phyloP scores from a whole-genome alignment of 2,329 filamentous ascomycete species.

The Aureobasidium sp. region DNA sequence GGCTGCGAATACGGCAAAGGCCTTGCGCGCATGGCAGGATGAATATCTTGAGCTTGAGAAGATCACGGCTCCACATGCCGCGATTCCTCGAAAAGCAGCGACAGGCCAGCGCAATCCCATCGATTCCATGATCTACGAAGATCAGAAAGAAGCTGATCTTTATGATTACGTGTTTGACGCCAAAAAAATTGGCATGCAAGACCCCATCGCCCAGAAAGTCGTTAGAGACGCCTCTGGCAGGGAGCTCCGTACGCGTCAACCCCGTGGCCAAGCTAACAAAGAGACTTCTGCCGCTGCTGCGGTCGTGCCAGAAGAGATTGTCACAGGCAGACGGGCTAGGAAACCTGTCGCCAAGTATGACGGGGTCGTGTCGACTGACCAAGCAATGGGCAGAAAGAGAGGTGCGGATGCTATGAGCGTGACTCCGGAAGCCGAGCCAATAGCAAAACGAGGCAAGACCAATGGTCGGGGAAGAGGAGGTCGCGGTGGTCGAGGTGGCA shows the following conservation, averaged over 20 bases:
- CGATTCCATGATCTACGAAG: constrained; percentile 46
- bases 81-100: constrained; percentile 46
- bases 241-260: constrained; percentile 40
- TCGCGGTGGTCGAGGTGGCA: constrained; percentile 14
- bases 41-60: constrained; percentile 52
- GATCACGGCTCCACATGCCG: constrained; percentile 45
- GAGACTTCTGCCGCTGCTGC: constrained; percentile 27
- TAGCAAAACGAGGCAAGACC: constrained; percentile 11
- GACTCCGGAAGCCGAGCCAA: constrained; percentile 18
- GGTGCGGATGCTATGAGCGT: constrained; percentile 17
- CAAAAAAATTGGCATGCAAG: constrained; percentile 46
- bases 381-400: constrained; percentile 15
- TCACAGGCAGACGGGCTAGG: constrained; percentile 16
- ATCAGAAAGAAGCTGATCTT: constrained; percentile 53
- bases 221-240: constrained; percentile 40
- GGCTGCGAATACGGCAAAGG: constrained; percentile 47
- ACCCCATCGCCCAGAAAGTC: constrained; percentile 49
- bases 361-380: constrained; percentile 15
- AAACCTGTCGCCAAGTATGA: constrained; percentile 20
- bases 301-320: constrained; percentile 19
- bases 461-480: constrained; percentile 14
- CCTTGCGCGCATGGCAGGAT: constrained; percentile 51
- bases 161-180: constrained; percentile 54
- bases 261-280: constrained; percentile 27
- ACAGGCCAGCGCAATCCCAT: constrained; percentile 43